phyloP scores from a whole-genome alignment of 805 yeast species.

The Kluyveromyces dobzhanskii region DNA sequence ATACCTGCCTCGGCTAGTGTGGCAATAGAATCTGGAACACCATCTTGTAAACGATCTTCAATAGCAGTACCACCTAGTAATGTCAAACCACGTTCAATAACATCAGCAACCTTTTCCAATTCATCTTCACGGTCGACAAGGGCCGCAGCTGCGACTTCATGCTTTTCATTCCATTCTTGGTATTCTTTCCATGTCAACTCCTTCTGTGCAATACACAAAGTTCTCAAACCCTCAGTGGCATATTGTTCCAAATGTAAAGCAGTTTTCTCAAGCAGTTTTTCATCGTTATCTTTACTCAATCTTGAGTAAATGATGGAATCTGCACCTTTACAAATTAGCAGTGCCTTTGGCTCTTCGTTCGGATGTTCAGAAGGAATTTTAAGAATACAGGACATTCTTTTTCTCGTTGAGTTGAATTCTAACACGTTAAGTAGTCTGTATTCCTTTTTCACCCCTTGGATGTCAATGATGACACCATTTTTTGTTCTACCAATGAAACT shows the following conservation, averaged over 20 bases:
- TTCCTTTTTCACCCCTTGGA: constrained; percentile 63
- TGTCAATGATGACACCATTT: constrained; percentile 55
- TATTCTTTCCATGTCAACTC: constrained; percentile 58
- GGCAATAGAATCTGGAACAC: constrained; percentile 77
- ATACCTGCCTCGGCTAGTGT: constrained; percentile 68
- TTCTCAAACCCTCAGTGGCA: constrained; percentile 79
- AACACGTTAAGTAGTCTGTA: constrained; percentile 62
- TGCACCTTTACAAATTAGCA: constrained; percentile 77
- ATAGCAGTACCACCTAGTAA: constrained; percentile 80
- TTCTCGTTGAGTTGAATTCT: constrained; percentile 78
- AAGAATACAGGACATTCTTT: constrained; percentile 78
- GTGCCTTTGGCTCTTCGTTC: constrained; percentile 46
- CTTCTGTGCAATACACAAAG: constrained; percentile 69
- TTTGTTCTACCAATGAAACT: constrained; percentile 59
- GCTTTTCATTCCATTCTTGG: constrained; percentile 52
- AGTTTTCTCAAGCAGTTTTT: constrained; percentile 46
- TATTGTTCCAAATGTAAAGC: constrained; percentile 68
- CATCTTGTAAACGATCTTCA: constrained; percentile 78
- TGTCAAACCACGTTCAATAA: constrained; percentile 56
- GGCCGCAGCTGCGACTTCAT: constrained; percentile 59
- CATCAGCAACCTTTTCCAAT: constrained; percentile 68
- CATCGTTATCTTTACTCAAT: constrained; percentile 39
- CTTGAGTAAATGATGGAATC: constrained; percentile 72
- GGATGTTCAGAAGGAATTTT: constrained; percentile 47
- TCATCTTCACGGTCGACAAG: constrained; percentile 56